These are phyloP conservation scores for Pelargonium citronellum DNA, from an alignment of 441 rosid species.

Conservation along the genomic window DNA sequence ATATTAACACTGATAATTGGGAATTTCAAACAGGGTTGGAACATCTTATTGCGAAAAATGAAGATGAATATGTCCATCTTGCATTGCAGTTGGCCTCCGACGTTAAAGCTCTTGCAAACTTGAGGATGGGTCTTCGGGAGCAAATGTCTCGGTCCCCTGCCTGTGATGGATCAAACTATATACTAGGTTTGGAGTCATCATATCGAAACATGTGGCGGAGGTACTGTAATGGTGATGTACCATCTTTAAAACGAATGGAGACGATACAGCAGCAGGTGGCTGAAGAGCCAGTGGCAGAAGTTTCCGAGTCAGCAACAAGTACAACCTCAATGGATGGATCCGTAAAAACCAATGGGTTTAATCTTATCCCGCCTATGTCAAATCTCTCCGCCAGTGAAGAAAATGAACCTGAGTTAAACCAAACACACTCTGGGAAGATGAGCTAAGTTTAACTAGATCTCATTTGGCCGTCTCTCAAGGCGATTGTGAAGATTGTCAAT, in stretches of 20 bases:
- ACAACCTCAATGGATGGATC: slow-evolving; percentile 29
- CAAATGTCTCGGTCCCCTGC: slow-evolving; percentile 82
- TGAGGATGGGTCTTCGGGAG: slow-evolving; percentile 76
- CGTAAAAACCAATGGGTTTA: slow-evolving; percentile 56
- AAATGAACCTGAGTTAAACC: slow-evolving; percentile 20
- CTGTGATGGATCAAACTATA: slow-evolving; percentile 65
- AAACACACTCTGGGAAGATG: slow-evolving; percentile 12
- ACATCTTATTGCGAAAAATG: slow-evolving; percentile 68
- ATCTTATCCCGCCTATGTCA: slow-evolving; percentile 29
- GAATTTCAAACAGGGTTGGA: slow-evolving; percentile 48
- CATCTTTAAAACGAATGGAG: slow-evolving; percentile 58
- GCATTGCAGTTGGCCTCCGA: slow-evolving; percentile 80
- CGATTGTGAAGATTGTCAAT: slow-evolving; percentile 1
- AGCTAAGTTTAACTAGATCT: slow-evolving; percentile 16
- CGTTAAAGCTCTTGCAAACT: slow-evolving; percentile 54
- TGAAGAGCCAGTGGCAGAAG: slow-evolving; percentile 36
- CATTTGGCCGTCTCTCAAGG: background rate
- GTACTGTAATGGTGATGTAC: slow-evolving; percentile 81
- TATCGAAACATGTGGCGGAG: slow-evolving; percentile 77
- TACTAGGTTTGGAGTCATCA: slow-evolving; percentile 57
- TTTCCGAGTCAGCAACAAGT: slow-evolving; percentile 17
- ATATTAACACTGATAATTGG: slow-evolving; percentile 1
- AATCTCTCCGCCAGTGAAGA: slow-evolving; percentile 37
- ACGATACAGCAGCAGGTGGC: slow-evolving; percentile 44
- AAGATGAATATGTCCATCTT: slow-evolving; percentile 77